A percentile compares a stretch with the other conserved stretches of the same genome.
These are phyloP conservation scores for Asterochloris sp. DNA, from an alignment of 139 green algal genomes.

Conservation along the genomic window DNA sequence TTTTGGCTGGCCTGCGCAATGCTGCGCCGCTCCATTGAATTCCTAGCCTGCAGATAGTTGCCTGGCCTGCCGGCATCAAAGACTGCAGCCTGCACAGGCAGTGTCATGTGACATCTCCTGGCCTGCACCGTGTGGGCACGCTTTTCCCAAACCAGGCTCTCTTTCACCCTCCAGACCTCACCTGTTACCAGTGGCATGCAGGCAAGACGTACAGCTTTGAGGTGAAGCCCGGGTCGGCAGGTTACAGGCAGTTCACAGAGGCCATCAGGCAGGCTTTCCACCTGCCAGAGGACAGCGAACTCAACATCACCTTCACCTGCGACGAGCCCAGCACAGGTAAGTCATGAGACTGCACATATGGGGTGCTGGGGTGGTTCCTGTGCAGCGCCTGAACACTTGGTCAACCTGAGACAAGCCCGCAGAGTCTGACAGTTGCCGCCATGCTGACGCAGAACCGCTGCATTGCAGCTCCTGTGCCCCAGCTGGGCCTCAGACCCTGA, in stretches of 20 bases:
- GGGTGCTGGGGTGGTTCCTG: neutral
- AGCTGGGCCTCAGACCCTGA: too few relatives aligned
- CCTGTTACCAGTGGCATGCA: too few relatives aligned
- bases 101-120: too few relatives aligned
- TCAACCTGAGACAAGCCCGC: neutral
- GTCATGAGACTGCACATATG: neutral
- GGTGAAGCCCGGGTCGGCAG: conserved; percentile 55
- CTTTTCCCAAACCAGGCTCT: neutral
- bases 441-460: neutral
- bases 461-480: too few relatives aligned
- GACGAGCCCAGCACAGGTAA: conserved; percentile 73
- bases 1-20: too few relatives aligned
- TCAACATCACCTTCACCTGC: conserved; percentile 94
- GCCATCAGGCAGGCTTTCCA: conserved; percentile 76
- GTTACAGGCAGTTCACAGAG: conserved; percentile 80
- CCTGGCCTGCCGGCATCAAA: too few relatives aligned
- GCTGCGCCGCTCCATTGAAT: too few relatives aligned
- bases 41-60: too few relatives aligned
- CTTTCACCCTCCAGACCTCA: neutral
- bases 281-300: conserved; percentile 76
- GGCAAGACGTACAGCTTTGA: conserved; percentile 40
- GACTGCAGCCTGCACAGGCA: too few relatives aligned
- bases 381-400: neutral
- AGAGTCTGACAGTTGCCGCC: neutral
- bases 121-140: too few relatives aligned